Percentiles rank a stretch among this genome's conserved stretches.
Conservation (phyloP, 148 eudicot genomes). For the Fallopia convolvulus region DNA sequence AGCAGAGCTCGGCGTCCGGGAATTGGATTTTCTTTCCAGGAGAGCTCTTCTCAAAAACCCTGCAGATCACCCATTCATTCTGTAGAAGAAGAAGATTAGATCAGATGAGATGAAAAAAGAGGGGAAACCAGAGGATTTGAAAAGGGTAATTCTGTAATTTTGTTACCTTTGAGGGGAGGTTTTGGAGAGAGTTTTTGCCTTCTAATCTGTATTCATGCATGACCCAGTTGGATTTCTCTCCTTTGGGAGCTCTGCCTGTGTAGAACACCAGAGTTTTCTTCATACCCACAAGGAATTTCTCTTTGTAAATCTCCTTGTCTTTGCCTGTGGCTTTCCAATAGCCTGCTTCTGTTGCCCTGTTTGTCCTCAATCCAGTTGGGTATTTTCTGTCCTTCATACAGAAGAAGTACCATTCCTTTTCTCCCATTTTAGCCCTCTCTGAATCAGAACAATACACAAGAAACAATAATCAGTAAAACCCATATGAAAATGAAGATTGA, state of each 20-base stretch:
- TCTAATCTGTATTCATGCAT: constrained; percentile 90
- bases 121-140: background rate
- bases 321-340: constrained; percentile 97
- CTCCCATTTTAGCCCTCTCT: constrained; percentile 82
- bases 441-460: background rate
- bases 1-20: background rate
- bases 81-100: constrained; percentile 12
- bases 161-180: constrained; percentile 39
- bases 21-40: constrained; percentile 32
- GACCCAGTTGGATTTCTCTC: constrained; percentile 78
- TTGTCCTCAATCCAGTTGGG: constrained; percentile 76
- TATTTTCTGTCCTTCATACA: constrained; percentile 70
- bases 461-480: background rate
- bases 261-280: constrained; percentile 90
- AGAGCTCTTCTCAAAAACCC: constrained; percentile 57
- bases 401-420: constrained; percentile 89
- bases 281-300: constrained; percentile 65
- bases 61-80: constrained; percentile 81
- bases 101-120: background rate
- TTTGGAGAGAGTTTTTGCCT: constrained; percentile 34
- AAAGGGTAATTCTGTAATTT: background rate
- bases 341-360: constrained; percentile 77
- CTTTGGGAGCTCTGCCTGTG: constrained; percentile 79
- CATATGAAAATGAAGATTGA: background rate
- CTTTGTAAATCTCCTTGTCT: constrained; percentile 65